Evolutionary conservation across 75 land plant species (phyloP).

Genomic region (Cunninghamia lanceolata): DNA sequence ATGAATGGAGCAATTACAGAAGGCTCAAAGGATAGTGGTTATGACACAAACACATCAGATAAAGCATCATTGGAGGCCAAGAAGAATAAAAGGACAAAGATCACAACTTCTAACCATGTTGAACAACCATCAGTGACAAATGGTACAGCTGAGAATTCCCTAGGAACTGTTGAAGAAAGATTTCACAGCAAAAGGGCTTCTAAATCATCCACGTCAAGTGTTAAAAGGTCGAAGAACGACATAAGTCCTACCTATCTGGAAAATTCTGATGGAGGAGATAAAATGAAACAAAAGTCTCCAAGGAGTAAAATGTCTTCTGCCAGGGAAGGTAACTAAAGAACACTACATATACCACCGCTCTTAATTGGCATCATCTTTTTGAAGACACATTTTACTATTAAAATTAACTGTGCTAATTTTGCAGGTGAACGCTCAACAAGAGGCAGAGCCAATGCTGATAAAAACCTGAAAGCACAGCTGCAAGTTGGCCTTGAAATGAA

Average conservation of each 20-base stretch:
- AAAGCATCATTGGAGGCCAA: conserved; percentile 1
- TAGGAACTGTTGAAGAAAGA: conserved; percentile 2
- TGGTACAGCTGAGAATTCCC: not conserved
- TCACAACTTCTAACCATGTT: not conserved
- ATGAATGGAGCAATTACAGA: not conserved
- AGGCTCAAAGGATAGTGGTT: not conserved
- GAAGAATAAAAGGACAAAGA: not conserved
- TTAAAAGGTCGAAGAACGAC: not conserved
- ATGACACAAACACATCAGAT: not conserved
- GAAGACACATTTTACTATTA: not conserved
- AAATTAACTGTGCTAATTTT: not conserved
- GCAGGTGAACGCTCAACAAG: not conserved
- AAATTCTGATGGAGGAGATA: conserved; percentile 8
- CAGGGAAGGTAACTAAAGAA: not conserved
- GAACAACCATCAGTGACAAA: not conserved
- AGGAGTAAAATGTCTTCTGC: not conserved
- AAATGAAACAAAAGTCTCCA: not conserved
- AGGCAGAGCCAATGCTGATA: not conserved
- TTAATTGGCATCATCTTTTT: not conserved
- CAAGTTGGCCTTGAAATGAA: not conserved
- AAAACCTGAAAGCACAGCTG: conserved; percentile 8
- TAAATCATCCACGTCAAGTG: not conserved
- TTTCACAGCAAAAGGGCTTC: not conserved
- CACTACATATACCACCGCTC: not conserved
- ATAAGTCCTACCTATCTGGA: not conserved